Conservation (phyloP, 345 rosid species). For the Corchorus capsularis region DNA sequence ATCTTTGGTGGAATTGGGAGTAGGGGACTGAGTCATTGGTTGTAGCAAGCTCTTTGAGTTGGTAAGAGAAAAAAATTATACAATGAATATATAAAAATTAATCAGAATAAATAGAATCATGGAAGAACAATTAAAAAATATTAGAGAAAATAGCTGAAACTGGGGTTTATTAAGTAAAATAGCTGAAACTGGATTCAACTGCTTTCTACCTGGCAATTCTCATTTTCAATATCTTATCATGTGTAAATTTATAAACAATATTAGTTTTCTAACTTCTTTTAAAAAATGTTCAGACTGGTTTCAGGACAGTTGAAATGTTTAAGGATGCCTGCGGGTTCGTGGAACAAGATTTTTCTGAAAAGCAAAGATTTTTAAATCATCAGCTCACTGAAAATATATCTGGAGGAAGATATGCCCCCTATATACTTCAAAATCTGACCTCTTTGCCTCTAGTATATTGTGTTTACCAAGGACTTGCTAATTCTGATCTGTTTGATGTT, state of each 20-base stretch:
- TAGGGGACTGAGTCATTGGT: no score
- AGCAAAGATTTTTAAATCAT: constrained; percentile 34
- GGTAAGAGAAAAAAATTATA: no score
- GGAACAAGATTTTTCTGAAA: constrained; percentile 43
- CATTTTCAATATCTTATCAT: not conserved
- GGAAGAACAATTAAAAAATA: no score
- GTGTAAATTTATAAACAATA: not conserved
- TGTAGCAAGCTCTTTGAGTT: no score
- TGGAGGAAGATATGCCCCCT: constrained; percentile 81
- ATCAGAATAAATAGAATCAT: no score
- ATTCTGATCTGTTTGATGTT: constrained; percentile 42
- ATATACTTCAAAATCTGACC: constrained; percentile 84
- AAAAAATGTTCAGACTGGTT: constrained; percentile 53
- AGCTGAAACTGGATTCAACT: no score
- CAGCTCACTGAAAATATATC: constrained; percentile 40
- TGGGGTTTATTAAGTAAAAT: no score
- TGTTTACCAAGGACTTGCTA: constrained; percentile 56
- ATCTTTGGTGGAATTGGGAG: no score
- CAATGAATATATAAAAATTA: no score
- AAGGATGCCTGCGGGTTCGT: constrained; percentile 57
- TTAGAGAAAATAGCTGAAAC: no score
- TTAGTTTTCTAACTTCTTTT: constrained; percentile 9
- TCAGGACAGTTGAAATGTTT: constrained; percentile 75
- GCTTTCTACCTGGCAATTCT: not conserved
- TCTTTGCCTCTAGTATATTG: constrained; percentile 71